Base-by-base conservation (phyloP, 768 basidiomycete species). In the Leccinum ochraceum region DNA sequence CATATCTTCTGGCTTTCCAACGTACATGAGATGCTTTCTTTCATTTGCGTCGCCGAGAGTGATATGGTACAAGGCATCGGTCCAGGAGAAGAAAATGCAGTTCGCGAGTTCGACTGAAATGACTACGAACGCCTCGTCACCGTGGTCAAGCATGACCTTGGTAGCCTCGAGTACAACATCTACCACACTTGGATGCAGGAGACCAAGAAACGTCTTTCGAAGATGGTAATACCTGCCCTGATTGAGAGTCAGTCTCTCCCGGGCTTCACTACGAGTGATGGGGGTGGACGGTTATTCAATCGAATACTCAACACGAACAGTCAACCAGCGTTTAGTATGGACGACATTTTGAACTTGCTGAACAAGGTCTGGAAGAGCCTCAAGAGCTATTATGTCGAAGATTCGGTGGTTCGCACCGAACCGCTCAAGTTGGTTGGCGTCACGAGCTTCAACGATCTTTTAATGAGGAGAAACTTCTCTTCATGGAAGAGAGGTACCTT, bases 181-280 rank as follows among this genome's bases (percentile, higher is more conserved):
- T 98, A 98, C 75, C 96, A 98, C 74, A 98, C 96, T 0, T 98
- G 94, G 92, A 98, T 99, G 94, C 79, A 91, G 58, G 97, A 98
- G 79, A 92, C 94, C 42, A 99, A 98, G 86, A 95, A 94, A 79
- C 90, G 88, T 60, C 80, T 99, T 44, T 82, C 86, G 51, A 98
- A 98, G 81, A 98, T 98, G 95, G 92, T 98, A 50, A 94, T 99
- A 60, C 97, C 97, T 20, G 97, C 97, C 3, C 77, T 98, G 62
- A 95, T 98, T 67, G 97, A 98, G 76, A 95, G 92, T 65, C 97
- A 98, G 73, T 96, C 96, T 22, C 80, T 99, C 50, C 97, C 97
- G 5, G 97, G 97, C 6, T 98, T 99, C 77, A 95, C 95, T 42
- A 95, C 95, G 14, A 93, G 86, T 57, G 97, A 98, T 65, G 94